Conservation (phyloP, 169 alveolate genomes). For the Plasmodium relictum region DNA sequence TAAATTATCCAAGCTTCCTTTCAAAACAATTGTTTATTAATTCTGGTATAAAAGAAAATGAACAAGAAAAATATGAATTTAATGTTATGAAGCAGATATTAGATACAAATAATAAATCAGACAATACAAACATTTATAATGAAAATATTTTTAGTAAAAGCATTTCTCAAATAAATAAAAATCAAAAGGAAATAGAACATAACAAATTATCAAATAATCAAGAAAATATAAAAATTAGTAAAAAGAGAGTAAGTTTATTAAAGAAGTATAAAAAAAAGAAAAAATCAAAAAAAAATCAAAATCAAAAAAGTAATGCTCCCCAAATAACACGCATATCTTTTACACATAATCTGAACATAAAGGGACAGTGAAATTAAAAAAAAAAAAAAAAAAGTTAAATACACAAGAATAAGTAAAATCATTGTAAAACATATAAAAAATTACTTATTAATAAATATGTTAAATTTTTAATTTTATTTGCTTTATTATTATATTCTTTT, state of each 20-base stretch:
- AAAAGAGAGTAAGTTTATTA: background rate
- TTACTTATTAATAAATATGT: too few relatives aligned
- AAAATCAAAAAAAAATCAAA: slow-evolving; percentile 9
- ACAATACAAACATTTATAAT: too few relatives aligned
- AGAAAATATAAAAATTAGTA: background rate
- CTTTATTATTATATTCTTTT: too few relatives aligned
- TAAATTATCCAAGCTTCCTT: slow-evolving; percentile 19
- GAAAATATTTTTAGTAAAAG: too few relatives aligned
- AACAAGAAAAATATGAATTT: background rate
- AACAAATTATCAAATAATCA: too few relatives aligned
- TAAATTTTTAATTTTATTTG: background rate
- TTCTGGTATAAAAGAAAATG: background rate
- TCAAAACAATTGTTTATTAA: slow-evolving; percentile 9
- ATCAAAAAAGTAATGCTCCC: slow-evolving; percentile 5
- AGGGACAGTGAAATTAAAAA: background rate
- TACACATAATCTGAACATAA: slow-evolving; percentile 53
- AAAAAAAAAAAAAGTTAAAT: slow-evolving; percentile 25
- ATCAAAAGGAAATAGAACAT: too few relatives aligned
- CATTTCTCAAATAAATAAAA: too few relatives aligned
- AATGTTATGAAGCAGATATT: slow-evolving; percentile 13
- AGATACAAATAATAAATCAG: too few relatives aligned
- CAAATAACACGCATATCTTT: slow-evolving; percentile 66
- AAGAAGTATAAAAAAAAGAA: slow-evolving; percentile 12
- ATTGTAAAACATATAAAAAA: slow-evolving; percentile 7
- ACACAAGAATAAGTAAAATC: background rate